Evolutionary conservation across 805 yeast species (phyloP).

Genomic region (Wickerhamiella siamensis): DNA sequence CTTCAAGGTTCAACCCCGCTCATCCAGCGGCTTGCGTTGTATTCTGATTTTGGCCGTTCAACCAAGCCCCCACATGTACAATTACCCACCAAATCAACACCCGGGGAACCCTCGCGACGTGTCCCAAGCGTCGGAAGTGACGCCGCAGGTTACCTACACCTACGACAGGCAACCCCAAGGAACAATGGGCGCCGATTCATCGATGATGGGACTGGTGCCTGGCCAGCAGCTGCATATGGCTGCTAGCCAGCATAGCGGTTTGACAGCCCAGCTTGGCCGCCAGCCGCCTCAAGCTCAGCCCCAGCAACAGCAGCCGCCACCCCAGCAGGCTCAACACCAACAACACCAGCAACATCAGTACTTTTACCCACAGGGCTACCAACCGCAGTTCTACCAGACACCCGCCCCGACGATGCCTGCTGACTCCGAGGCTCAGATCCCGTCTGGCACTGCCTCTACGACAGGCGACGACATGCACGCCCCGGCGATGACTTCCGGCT

Average conservation of each 20-base stretch:
- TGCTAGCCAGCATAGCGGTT: no score
- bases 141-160: neutral
- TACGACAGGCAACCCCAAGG: neutral
- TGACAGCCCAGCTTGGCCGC: conserved; percentile 23
- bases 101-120: neutral
- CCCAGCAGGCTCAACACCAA: conserved; percentile 7
- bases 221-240: neutral
- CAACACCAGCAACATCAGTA: conserved; percentile 8
- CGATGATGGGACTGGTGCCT: neutral
- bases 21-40: no score
- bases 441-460: neutral
- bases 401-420: conserved; percentile 5
- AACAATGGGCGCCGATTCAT: neutral
- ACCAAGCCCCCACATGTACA: no score
- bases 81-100: neutral
- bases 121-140: neutral
- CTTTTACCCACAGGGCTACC: conserved; percentile 6
- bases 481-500: neutral
- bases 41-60: no score
- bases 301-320: conserved; percentile 11
- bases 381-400: conserved; percentile 3
- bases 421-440: neutral
- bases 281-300: conserved; percentile 8
- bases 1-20: no score
- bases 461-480: neutral